Conservation (phyloP, 202 grass and related monocot species). For the Zizania palustris region DNA sequence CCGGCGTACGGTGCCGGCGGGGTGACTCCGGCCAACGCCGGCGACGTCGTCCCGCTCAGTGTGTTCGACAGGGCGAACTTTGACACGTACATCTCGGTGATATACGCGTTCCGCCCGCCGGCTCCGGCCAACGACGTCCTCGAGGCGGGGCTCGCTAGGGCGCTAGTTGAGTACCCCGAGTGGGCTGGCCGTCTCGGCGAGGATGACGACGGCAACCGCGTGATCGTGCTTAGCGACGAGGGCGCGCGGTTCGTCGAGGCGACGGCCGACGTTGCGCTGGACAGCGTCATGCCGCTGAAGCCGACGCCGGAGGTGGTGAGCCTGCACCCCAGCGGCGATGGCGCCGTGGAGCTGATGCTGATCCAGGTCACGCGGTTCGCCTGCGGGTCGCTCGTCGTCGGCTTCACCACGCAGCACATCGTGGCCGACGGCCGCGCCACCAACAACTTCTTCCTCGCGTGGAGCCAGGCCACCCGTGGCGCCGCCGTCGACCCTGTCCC, state of each 20-base stretch:
- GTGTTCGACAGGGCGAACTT: constrained; percentile 47
- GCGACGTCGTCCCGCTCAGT: constrained; percentile 31
- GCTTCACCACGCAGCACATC: constrained; percentile 47
- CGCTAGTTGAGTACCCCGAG: constrained; percentile 40
- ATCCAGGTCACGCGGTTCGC: constrained; percentile 54
- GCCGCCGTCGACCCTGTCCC: constrained; percentile 7
- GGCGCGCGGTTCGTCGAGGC: constrained; percentile 48
- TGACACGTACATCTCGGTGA: constrained; percentile 27
- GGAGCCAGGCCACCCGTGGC: constrained; percentile 47
- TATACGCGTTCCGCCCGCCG: constrained; percentile 41
- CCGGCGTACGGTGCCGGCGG: constrained; percentile 9
- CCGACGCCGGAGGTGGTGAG: constrained; percentile 8
- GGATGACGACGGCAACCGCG: not conserved
- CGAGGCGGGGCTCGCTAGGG: constrained; percentile 32
- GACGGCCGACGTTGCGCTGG: not conserved
- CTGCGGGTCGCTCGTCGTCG: constrained; percentile 46
- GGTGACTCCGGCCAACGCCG: not conserved
- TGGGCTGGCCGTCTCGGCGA: constrained; percentile 43
- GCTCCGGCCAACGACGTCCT: constrained; percentile 13
- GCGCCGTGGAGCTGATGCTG: constrained; percentile 35
- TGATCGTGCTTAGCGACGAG: constrained; percentile 39
- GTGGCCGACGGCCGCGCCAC: constrained; percentile 49
- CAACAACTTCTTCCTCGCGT: constrained; percentile 52
- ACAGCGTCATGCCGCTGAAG: constrained; percentile 34
- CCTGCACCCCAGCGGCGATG: constrained; percentile 44